Base-by-base conservation (phyloP, 495 filamentous ascomycete genomes). In the Penicillium angulare region DNA sequence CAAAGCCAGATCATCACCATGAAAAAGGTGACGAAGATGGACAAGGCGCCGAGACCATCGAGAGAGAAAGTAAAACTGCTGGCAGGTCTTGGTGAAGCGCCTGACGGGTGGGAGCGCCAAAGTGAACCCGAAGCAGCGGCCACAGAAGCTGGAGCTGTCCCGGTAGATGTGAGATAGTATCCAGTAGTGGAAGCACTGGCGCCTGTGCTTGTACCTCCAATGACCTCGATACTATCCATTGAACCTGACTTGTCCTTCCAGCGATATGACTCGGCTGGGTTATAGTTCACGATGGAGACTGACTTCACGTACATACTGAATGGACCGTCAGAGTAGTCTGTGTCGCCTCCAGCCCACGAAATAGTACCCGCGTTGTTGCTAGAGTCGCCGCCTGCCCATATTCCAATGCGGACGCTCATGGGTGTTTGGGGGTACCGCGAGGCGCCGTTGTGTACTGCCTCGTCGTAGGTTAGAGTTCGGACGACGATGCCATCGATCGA, bases 391-490 rank as follows among this genome's bases (percentile, higher is more conserved):
- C 87, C 92, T 43, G 84, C 80, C 92, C 92, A 97, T 43, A 85
- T 75, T 47, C 92, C 93, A 45, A 96, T 76, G 62, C 89, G 89
- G 57, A 96, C 68, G 50, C 86, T 82, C 85, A 92, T 90, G 2
- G 92, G 92, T 0, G 89, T 92, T 75, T 97, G 93, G 9, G 92
- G 92, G 72, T 86, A 98, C 64, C 90, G 83, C 47, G 78, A 70
- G 32, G 75, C 87, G 44, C 84, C 81, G 34, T 87, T 78, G 52
- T 42, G 39, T 13, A 27, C 23, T n/a, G 79, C 78, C 51, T 74
- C 75, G 42, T 79, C 78, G 49, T 67, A 72, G 18, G 54, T 53
- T 32, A 96, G 72, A 12, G 87, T 89, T 49, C 92, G 83, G 31
- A 96, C 80, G 10, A 79, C 74, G 10, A 66, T 75, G 33, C 86